Percentiles rank a stretch among this genome's conserved stretches.
These are phyloP conservation scores for Stropharia rugosoannulata DNA, from an alignment of 768 basidiomycete species.

Conservation along the genomic window DNA sequence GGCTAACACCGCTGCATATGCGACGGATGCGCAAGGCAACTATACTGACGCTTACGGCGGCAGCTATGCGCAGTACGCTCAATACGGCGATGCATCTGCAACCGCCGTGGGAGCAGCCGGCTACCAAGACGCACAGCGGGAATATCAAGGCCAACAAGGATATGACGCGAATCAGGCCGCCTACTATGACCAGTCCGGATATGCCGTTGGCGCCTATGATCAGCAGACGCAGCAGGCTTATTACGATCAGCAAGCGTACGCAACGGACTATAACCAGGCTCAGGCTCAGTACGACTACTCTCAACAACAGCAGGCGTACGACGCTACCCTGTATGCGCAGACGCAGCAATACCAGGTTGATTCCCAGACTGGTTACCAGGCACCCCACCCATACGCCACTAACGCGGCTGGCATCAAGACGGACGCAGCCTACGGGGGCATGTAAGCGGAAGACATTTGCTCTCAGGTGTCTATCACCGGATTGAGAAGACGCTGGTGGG, in stretches of 20 bases:
- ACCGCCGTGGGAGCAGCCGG: constrained; percentile 18
- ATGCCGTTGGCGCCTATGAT: constrained; percentile 10
- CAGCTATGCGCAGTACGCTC: constrained; percentile 35
- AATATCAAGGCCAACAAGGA: constrained; percentile 33
- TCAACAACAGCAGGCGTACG: constrained; percentile 13
- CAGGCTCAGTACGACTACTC: constrained; percentile 12
- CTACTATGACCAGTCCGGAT: constrained; percentile 14
- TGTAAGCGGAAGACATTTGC: background rate
- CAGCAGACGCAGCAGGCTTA: constrained; percentile 14
- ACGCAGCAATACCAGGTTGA: constrained; percentile 5
- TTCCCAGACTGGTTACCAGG: constrained; percentile 16
- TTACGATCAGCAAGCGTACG: constrained; percentile 19
- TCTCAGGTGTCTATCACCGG: too few relatives aligned
- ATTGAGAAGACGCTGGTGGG: too few relatives aligned
- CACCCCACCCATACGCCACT: constrained; percentile 19
- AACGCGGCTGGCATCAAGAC: background rate
- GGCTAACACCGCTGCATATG: constrained; percentile 33
- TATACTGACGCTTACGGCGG: constrained; percentile 42
- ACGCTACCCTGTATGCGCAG: constrained; percentile 13
- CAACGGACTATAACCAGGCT: constrained; percentile 13
- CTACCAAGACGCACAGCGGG: constrained; percentile 30
- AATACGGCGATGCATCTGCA: constrained; percentile 15
- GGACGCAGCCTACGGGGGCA: constrained; percentile 6
- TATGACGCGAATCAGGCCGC: constrained; percentile 22
- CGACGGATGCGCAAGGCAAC: constrained; percentile 40